Evolutionary conservation across 176 grass and related monocot genomes (phyloP).

Genomic region (Leersia perrieri): DNA sequence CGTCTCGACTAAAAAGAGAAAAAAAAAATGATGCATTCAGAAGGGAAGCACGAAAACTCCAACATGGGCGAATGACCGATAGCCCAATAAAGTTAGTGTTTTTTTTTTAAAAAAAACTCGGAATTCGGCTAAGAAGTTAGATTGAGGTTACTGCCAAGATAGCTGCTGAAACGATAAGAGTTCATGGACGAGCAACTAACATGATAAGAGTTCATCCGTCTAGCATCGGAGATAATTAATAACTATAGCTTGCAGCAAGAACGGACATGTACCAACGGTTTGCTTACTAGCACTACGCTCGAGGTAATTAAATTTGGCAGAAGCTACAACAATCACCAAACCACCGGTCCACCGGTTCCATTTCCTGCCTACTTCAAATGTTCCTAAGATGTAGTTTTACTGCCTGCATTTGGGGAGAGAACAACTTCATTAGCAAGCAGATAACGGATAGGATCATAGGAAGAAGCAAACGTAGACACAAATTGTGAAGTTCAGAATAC

Average conservation of each 20-base stretch:
- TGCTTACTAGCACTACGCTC: not conserved
- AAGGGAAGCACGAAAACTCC: not conserved
- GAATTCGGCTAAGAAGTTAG: not conserved
- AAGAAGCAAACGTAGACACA: not conserved
- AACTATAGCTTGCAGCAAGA: not conserved
- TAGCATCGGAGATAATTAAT: not conserved
- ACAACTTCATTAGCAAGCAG: slow-evolving; percentile 14
- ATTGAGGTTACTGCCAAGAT: not conserved
- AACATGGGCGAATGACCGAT: not conserved
- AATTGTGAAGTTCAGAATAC: slow-evolving; percentile 23
- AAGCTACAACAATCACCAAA: not conserved
- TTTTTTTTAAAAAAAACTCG: not conserved
- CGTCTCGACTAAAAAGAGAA: not conserved
- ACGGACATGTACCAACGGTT: not conserved
- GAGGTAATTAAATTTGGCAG: not conserved
- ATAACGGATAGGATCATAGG: not conserved
- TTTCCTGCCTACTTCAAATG: not conserved
- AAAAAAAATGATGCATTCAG: not conserved
- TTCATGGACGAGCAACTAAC: slow-evolving; percentile 5
- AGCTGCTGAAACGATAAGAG: too few species aligned
- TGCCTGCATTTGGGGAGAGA: slow-evolving; percentile 18
- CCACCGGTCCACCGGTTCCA: not conserved
- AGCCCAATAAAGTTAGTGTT: not conserved
- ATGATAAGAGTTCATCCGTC: slow-evolving; percentile 13
- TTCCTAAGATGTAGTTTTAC: not conserved